Percentiles rank a stretch among this genome's conserved stretches.
Evolutionary conservation across 148 eudicot species (phyloP).

Genomic region (Nepenthes mirabilis): DNA sequence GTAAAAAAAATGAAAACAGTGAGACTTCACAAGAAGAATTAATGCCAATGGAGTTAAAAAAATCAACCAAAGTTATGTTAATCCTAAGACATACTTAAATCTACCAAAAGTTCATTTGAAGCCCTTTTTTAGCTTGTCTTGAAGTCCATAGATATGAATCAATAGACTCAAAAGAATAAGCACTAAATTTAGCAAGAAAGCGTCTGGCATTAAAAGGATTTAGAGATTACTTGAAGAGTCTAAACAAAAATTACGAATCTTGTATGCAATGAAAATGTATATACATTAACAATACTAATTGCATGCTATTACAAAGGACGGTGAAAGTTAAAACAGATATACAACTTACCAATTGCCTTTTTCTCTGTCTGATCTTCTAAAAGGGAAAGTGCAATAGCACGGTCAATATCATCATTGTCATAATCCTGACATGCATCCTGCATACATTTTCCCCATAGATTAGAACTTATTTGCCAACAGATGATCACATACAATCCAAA

Average conservation of each 20-base stretch:
- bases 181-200: not conserved
- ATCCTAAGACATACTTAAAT: no score
- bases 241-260: no score
- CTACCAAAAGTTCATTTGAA: no score
- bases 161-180: not conserved
- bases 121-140: no score
- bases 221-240: no score
- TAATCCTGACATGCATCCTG: conserved; percentile 63
- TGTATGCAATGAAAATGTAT: no score
- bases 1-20: not conserved
- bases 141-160: not conserved
- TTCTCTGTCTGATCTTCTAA: conserved; percentile 68
- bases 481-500: not conserved
- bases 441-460: conserved; percentile 12
- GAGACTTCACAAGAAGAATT: not conserved
- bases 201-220: no score
- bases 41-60: not conserved
- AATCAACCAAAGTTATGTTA: no score
- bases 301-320: not conserved
- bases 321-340: not conserved
- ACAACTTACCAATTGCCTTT: conserved; percentile 54
- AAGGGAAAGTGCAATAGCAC: conserved; percentile 81
- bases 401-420: conserved; percentile 71
- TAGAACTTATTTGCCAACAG: not conserved
- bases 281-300: not conserved